Conservation (phyloP, 148 eudicot genomes). For the Vaccinium darrowii region DNA sequence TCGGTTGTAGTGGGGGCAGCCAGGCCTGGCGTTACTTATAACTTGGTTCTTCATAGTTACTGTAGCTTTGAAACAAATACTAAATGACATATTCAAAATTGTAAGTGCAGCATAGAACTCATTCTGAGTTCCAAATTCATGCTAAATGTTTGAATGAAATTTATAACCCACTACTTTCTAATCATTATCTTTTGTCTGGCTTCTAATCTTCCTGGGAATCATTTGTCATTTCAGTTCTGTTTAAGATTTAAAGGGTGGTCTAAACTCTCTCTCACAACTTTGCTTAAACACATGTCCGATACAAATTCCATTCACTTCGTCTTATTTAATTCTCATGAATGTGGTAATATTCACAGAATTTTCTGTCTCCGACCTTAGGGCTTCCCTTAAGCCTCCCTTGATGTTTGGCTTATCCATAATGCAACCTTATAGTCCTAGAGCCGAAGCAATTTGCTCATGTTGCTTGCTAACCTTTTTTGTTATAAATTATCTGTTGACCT, state of each 20-base stretch:
- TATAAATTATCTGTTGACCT: not conserved
- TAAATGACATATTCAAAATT: not conserved
- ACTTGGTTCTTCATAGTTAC: not conserved
- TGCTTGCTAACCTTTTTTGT: not conserved
- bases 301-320: not conserved
- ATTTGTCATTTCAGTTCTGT: not conserved
- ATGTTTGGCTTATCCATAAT: not conserved
- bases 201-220: constrained; percentile 3
- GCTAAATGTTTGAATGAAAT: not conserved
- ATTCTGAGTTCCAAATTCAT: not conserved
- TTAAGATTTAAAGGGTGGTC: not conserved
- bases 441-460: not conserved
- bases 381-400: not conserved
- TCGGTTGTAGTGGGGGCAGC: not conserved
- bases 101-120: not conserved
- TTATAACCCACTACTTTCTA: not conserved
- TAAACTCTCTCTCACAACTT: not conserved
- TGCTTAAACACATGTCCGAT: not conserved
- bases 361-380: not conserved
- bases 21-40: not conserved
- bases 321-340: not conserved
- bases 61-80: not conserved
- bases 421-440: not conserved
- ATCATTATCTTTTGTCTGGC: not conserved
- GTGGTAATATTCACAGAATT: not conserved